Evolutionary conservation across 2,329 filamentous ascomycete genomes (phyloP).

Genomic region (Arthrobotrys musiformis): DNA sequence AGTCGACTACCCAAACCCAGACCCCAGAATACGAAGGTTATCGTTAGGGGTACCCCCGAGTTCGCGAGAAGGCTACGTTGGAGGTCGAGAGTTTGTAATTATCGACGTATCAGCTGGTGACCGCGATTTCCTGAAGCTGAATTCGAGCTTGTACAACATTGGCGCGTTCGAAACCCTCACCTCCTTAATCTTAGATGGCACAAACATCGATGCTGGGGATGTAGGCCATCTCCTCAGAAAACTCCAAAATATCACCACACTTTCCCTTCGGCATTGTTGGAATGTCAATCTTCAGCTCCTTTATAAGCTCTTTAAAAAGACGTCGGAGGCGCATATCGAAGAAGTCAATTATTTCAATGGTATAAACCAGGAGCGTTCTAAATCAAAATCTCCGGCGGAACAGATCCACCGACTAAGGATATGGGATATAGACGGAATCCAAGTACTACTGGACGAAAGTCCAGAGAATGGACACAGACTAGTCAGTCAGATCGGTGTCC

Average conservation of each 20-base stretch:
- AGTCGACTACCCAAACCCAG: conserved; percentile 23
- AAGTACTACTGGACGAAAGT: conserved; percentile 29
- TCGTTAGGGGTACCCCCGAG: conserved; percentile 23
- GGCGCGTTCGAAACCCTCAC: conserved; percentile 21
- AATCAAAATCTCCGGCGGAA: conserved; percentile 33
- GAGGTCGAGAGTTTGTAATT: conserved; percentile 41
- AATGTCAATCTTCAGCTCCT: conserved; percentile 50
- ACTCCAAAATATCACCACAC: conserved; percentile 29
- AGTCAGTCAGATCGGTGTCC: conserved; percentile 36
- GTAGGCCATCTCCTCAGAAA: conserved; percentile 47
- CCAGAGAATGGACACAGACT: conserved; percentile 36
- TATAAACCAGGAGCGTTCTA: conserved; percentile 1
- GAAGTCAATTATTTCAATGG: conserved; percentile 51
- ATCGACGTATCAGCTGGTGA: conserved; percentile 45
- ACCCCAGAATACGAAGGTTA: conserved; percentile 20
- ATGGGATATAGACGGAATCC: conserved; percentile 49
- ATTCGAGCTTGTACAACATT: conserved; percentile 19
- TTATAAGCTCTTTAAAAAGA: conserved; percentile 52
- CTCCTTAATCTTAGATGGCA: conserved; percentile 42
- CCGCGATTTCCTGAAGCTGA: conserved; percentile 36
- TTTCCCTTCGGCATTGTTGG: conserved; percentile 49
- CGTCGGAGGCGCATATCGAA: conserved; percentile 33
- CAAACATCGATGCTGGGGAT: conserved; percentile 42
- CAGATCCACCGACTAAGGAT: conserved; percentile 37
- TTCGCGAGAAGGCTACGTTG: conserved; percentile 25